A percentile compares a stretch with the other conserved stretches of the same genome.
phyloP scores from a whole-genome alignment of 108 stramenopile species.

The Aurantiochytrium sp. region DNA sequence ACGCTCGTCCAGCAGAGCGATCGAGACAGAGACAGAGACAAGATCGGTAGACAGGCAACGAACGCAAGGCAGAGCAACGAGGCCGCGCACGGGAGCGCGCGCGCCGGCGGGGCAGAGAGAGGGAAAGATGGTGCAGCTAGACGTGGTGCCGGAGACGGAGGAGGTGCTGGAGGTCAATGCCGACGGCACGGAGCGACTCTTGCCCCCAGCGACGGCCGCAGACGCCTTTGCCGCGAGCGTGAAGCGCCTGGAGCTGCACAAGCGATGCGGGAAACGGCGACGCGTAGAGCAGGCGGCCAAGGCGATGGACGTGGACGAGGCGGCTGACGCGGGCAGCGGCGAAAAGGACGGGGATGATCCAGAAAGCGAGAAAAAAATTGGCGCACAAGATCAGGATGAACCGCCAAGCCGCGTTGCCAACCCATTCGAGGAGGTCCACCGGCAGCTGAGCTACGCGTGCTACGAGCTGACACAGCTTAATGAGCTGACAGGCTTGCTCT shows the following conservation, averaged over 20 bases:
- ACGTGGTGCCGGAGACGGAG: background rate
- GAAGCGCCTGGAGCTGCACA: conserved; percentile 7
- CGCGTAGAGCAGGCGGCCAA: background rate
- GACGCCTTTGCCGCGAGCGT: conserved; percentile 3
- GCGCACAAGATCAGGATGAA: background rate
- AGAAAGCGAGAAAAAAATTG: background rate
- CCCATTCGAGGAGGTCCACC: background rate
- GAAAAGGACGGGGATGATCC: background rate
- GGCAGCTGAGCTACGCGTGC: background rate
- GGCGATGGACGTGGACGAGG: background rate
- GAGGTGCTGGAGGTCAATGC: background rate
- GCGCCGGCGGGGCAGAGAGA: background rate
- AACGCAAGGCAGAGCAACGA: too few species aligned
- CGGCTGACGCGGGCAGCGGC: background rate
- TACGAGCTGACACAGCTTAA: conserved; percentile 9
- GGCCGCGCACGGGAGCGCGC: too few species aligned
- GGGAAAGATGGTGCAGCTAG: background rate
- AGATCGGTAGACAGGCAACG: too few species aligned
- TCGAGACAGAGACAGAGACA: too few species aligned
- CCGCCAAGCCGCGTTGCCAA: background rate
- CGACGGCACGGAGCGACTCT: background rate
- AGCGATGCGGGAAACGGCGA: background rate
- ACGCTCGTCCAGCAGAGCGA: too few species aligned
- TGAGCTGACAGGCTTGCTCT: background rate
- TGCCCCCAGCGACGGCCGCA: background rate